A percentile compares a stretch with the other conserved stretches of the same genome.
These are phyloP conservation scores for Trematosphaeria pertusa DNA, from an alignment of 2,329 filamentous ascomycete genomes.

Conservation along the genomic window DNA sequence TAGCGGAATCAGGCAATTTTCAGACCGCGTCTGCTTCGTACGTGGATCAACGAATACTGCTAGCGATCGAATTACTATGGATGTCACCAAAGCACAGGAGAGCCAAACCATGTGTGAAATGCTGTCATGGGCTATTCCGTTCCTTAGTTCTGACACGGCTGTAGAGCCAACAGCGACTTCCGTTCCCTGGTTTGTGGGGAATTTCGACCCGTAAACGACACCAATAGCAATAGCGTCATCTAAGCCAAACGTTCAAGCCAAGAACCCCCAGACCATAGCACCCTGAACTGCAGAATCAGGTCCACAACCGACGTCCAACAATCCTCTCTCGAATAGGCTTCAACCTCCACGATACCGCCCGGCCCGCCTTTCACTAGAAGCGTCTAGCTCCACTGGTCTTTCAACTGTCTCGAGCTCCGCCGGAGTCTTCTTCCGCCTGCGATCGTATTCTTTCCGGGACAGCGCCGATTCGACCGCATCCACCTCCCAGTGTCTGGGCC, in stretches of 20 bases:
- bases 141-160: no score
- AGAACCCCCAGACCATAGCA: no score
- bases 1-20: constrained; percentile 7
- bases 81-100: neutral
- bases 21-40: neutral
- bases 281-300: neutral
- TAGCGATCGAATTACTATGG: constrained; percentile 8
- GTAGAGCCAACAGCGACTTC: no score
- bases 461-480: no score
- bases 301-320: neutral
- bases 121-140: no score
- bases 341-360: neutral
- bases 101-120: no score
- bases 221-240: no score
- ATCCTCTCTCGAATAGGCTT: neutral
- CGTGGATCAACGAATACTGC: neutral
- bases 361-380: neutral
- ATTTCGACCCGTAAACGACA: no score
- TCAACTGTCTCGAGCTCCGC: neutral
- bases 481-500: no score
- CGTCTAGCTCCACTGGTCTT: neutral
- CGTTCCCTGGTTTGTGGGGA: no score
- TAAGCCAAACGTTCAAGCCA: no score
- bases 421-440: neutral
- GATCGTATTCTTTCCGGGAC: neutral